Conservation (phyloP, 164 flowering plant species). For the grape (Vitis vinifera) region ASM3070453v1 NC_081822.1:8975001-8975500, state of each 20-base stretch:
- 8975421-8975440: background rate
- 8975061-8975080: background rate
- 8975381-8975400: background rate
- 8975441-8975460: background rate
- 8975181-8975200: background rate
- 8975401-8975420: background rate
- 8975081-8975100: background rate
- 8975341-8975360: background rate
- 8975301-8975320: background rate
- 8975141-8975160: background rate
- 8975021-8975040: background rate
- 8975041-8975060: background rate
- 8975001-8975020: too few species aligned
- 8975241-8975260: background rate
- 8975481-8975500: background rate
- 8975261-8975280: background rate
- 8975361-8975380: background rate
- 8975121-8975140: background rate
- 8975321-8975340: background rate
- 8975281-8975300: background rate
- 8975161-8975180: background rate
- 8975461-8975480: background rate
- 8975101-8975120: background rate
- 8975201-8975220: conserved; percentile 16
- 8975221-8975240: conserved; percentile 14